A percentile compares a stretch with the other conserved stretches of the same genome.
Conservation (phyloP, 2,329 filamentous ascomycete species). For the Aspergillus pseudoglaucus region DNA sequence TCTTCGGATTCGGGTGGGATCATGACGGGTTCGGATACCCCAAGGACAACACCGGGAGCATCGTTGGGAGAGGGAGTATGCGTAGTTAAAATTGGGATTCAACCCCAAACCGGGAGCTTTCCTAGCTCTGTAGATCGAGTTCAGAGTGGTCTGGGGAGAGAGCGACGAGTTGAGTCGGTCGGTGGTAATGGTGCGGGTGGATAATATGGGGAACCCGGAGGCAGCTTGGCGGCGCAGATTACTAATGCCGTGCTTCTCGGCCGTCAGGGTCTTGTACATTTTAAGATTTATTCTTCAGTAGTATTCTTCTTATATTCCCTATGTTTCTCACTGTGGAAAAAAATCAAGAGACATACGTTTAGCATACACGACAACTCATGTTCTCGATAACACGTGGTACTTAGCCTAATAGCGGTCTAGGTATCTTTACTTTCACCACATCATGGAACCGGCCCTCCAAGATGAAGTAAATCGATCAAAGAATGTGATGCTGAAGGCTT, state of each 20-base stretch:
- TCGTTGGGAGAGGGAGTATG: conserved; percentile 20
- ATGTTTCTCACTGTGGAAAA: too few relatives aligned
- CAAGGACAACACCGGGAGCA: conserved; percentile 26
- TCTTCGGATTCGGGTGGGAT: conserved; percentile 30
- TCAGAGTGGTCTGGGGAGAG: conserved; percentile 1
- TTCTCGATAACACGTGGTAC: too few relatives aligned
- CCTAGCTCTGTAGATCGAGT: not conserved
- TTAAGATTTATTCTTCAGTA: too few relatives aligned
- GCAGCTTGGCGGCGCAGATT: conserved; percentile 22
- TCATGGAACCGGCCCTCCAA: too few relatives aligned
- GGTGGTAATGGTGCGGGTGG: conserved; percentile 5
- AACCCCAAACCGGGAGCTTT: not conserved
- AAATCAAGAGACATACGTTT: too few relatives aligned
- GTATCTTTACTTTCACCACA: too few relatives aligned
- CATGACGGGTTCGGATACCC: conserved; percentile 34
- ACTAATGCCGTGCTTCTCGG: conserved; percentile 4
- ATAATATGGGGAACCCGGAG: conserved; percentile 27
- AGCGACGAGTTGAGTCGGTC: conserved; percentile 9
- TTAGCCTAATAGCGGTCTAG: too few relatives aligned
- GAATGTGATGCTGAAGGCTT: too few relatives aligned
- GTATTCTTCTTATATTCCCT: too few relatives aligned
- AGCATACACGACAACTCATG: too few relatives aligned
- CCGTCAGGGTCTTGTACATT: too few relatives aligned
- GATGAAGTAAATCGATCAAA: too few relatives aligned
- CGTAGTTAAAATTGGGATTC: not conserved